Percentiles rank a stretch among this genome's conserved stretches.
Evolutionary conservation across 305 asterid genomes (phyloP).

Genomic region (Salvia sclarea): DNA sequence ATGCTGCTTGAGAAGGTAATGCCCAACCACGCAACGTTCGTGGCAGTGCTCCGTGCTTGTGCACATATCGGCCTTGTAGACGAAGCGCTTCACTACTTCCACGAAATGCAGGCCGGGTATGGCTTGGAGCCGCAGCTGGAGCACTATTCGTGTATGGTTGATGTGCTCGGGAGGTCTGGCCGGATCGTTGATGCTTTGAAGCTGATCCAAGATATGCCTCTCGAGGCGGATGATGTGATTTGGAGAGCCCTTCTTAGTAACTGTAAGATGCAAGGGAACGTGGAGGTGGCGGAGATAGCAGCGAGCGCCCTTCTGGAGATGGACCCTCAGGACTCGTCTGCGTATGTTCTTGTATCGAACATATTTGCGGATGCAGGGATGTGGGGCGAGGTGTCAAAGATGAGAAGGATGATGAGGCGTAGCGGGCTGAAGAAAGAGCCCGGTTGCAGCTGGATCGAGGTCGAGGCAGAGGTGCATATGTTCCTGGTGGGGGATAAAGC

Average conservation of each 20-base stretch:
- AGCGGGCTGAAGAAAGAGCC: slow-evolving; percentile 78
- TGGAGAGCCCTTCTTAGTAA: slow-evolving; percentile 86
- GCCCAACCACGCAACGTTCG: slow-evolving; percentile 87
- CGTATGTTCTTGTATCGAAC: slow-evolving; percentile 70
- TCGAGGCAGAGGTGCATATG: slow-evolving; percentile 78
- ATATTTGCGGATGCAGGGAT: slow-evolving; percentile 82
- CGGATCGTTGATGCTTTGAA: slow-evolving; percentile 59
- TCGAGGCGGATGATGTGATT: slow-evolving; percentile 80
- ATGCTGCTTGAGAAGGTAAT: slow-evolving; percentile 56
- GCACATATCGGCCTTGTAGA: slow-evolving; percentile 76
- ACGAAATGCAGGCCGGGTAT: slow-evolving; percentile 52
- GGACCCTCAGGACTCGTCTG: slow-evolving; percentile 79
- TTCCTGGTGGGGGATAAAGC: slow-evolving; percentile 86
- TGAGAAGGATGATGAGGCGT: slow-evolving; percentile 75
- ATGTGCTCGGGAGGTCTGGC: slow-evolving; percentile 68
- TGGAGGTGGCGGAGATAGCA: slow-evolving; percentile 83
- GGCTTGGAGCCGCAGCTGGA: slow-evolving; percentile 74
- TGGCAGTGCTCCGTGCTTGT: slow-evolving; percentile 94
- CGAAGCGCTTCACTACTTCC: slow-evolving; percentile 59
- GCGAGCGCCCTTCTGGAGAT: slow-evolving; percentile 57
- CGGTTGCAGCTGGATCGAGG: slow-evolving; percentile 91
- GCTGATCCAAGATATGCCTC: slow-evolving; percentile 77
- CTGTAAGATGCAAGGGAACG: slow-evolving; percentile 75
- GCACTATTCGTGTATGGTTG: slow-evolving; percentile 90
- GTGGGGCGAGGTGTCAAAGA: slow-evolving; percentile 75